Base-by-base conservation (phyloP, 176 grass and related monocot species). In the Carex parvula region DNA sequence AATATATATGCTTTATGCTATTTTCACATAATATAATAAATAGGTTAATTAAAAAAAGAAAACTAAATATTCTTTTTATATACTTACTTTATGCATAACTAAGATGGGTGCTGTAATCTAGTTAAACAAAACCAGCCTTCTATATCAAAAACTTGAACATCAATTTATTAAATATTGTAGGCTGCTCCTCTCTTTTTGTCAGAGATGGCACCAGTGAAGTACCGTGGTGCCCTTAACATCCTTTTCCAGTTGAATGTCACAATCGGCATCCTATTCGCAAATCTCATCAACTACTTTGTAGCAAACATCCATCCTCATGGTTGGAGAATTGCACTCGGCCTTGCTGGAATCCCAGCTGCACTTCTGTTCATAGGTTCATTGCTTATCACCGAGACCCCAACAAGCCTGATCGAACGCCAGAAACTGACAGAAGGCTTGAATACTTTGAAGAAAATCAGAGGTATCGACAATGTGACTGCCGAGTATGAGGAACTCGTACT, bases 171-270 rank as follows among this genome's bases (percentile, higher is more conserved):
- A 30, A 61, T 32, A 13, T 57, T 74, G 62, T 59, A 94, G 92
- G 92, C 92, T 5, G 90, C 87, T 16, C 93, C 93, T n/a, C 86
- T 94, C 3, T 94, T 92, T 63, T 76, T 94, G 1, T 90, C 93
- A 0, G 93, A 94, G 86, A 88, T 94, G 15, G 90, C 93, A n/a
- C 93, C 90, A 0, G 84, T 83, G 2, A 87, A 80, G 59, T 60
- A 87, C 84, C 93, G 93, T 3, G 93, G 93, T 8, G 93, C 73
- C 48, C 88, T 94, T 64, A 92, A 94, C 84, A 92, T 92, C 81
- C 81, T 94, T 53, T 94, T 94, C 86, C 93, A 94, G 84, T 88
- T 94, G 70, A 78, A 92, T 48, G 90, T 92, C 20, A 92, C 90
- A n/a, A 15, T 90, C n/a, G 90, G 93, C 0, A 94, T 94, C 86